A percentile compares a stretch with the other conserved stretches of the same genome.
Evolutionary conservation across 176 grass and related monocot species (phyloP).

Genomic region (Musa troglodytarum): DNA sequence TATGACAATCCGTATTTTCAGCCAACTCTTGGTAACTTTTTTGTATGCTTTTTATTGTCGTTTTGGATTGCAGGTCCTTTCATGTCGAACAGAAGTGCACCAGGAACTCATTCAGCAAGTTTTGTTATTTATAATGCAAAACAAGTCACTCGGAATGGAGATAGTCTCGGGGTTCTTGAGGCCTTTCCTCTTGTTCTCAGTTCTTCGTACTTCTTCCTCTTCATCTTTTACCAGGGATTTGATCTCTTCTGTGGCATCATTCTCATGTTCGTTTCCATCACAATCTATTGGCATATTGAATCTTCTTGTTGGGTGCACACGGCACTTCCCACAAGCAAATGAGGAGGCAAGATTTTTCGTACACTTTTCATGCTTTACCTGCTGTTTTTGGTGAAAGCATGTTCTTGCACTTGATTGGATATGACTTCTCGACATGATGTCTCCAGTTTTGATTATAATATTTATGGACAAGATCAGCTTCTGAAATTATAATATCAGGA

Average conservation of each 20-base stretch:
- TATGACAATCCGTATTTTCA: no score
- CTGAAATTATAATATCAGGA: no score
- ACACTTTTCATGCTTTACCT: background rate
- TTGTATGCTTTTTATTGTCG: background rate
- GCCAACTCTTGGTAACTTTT: background rate
- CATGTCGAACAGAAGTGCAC: constrained; percentile 23
- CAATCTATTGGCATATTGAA: constrained; percentile 30
- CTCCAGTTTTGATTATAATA: no score
- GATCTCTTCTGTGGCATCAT: constrained; percentile 33
- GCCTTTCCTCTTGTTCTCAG: constrained; percentile 45
- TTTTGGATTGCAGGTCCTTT: constrained; percentile 17
- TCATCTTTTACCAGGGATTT: constrained; percentile 44
- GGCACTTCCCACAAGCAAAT: constrained; percentile 32
- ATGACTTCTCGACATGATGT: no score
- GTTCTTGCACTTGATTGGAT: background rate
- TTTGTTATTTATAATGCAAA: constrained; percentile 36
- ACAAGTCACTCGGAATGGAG: constrained; percentile 17
- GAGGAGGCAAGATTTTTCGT: constrained; percentile 10
- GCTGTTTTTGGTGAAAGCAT: background rate
- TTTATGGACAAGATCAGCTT: no score
- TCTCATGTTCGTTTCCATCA: constrained; percentile 19
- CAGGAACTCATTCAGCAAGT: constrained; percentile 45
- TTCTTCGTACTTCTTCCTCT: constrained; percentile 35
- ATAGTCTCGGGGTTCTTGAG: constrained; percentile 32
- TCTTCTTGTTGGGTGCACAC: constrained; percentile 40